Conservation (phyloP, 2,329 filamentous ascomycete species). For the Penicillium paneum region DNA sequence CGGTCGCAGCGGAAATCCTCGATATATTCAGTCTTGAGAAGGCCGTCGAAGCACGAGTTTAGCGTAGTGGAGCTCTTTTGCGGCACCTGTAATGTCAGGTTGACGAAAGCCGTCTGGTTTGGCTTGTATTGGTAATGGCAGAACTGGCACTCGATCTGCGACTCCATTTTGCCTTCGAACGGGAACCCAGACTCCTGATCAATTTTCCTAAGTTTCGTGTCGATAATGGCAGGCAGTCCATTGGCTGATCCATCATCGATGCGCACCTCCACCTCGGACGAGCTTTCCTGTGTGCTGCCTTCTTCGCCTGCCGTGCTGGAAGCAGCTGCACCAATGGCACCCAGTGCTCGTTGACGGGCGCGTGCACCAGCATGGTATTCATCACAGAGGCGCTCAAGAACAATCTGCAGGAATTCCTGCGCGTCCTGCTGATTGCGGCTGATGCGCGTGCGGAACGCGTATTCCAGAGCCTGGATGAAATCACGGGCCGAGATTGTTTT, state of each 20-base stretch:
- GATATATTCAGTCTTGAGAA: conserved; percentile 93
- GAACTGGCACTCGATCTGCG: conserved; percentile 88
- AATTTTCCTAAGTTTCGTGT: conserved; percentile 38
- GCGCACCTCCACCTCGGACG: conserved; percentile 33
- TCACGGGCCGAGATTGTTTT: conserved; percentile 88
- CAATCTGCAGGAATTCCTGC: conserved; percentile 92
- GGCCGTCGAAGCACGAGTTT: conserved; percentile 84
- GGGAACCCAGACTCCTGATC: conserved; percentile 65
- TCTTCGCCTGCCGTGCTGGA: conserved; percentile 12
- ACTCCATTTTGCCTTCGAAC: conserved; percentile 86
- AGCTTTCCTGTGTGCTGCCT: conserved; percentile 18
- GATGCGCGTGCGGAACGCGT: conserved; percentile 83
- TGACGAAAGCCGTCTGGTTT: conserved; percentile 80
- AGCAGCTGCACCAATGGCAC: conserved; percentile 20
- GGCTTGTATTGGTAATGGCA: conserved; percentile 88
- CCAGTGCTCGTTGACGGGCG: conserved; percentile 54
- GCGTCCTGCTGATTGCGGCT: conserved; percentile 95
- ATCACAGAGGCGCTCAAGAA: conserved; percentile 86
- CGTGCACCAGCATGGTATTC: conserved; percentile 85
- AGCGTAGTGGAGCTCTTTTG: conserved; percentile 77
- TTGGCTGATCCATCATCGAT: conserved; percentile 36
- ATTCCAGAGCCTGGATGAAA: conserved; percentile 80
- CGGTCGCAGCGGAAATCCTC: conserved; percentile 96
- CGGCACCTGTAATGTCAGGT: conserved; percentile 86
- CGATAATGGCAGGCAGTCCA: conserved; percentile 35